phyloP scores from a whole-genome alignment of 2,329 filamentous ascomycete genomes.

The Blumeria hordei region DNA sequence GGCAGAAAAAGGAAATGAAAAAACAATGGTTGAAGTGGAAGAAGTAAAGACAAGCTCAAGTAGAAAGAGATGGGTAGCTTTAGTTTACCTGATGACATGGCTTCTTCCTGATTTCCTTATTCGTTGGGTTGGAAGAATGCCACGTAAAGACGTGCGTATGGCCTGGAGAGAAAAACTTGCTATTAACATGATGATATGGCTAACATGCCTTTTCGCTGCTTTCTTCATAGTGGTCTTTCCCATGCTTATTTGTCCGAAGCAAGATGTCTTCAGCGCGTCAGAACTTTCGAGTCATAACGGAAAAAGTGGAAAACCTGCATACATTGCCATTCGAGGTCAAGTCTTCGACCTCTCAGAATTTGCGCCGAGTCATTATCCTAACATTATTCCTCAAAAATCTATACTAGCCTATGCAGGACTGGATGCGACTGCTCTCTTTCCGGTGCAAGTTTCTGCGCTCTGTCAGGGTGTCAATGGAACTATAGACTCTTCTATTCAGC shows the following conservation, averaged over 20 bases:
- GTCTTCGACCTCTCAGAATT: conserved; percentile 67
- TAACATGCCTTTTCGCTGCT: conserved; percentile 48
- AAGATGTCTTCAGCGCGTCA: conserved; percentile 59
- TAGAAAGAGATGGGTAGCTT: conserved; percentile 73
- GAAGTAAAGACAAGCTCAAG: conserved; percentile 52
- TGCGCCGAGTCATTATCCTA: conserved; percentile 55
- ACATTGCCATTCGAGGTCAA: conserved; percentile 63
- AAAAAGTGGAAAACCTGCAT: conserved; percentile 36
- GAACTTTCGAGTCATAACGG: conserved; percentile 58
- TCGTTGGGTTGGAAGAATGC: conserved; percentile 55
- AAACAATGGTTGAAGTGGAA: conserved; percentile 75
- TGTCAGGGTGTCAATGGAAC: conserved; percentile 52
- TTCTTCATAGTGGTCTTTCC: conserved; percentile 90
- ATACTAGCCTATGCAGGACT: conserved; percentile 63
- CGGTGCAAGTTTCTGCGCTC: conserved; percentile 77
- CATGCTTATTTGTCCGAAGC: conserved; percentile 66
- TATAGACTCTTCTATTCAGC: conserved; percentile 46
- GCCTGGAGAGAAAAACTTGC: conserved; percentile 96
- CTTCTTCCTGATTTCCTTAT: conserved; percentile 70
- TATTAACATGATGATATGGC: conserved; percentile 95
- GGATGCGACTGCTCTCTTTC: conserved; percentile 77
- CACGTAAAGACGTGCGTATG: conserved; percentile 71
- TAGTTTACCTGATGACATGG: conserved; percentile 69
- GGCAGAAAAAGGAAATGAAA: conserved; percentile 83
- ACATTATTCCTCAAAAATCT: conserved; percentile 27